Percentiles rank a stretch among this genome's conserved stretches.
phyloP scores from a whole-genome alignment of 768 basidiomycete genomes.

The Xerocomus potaroensis region DNA sequence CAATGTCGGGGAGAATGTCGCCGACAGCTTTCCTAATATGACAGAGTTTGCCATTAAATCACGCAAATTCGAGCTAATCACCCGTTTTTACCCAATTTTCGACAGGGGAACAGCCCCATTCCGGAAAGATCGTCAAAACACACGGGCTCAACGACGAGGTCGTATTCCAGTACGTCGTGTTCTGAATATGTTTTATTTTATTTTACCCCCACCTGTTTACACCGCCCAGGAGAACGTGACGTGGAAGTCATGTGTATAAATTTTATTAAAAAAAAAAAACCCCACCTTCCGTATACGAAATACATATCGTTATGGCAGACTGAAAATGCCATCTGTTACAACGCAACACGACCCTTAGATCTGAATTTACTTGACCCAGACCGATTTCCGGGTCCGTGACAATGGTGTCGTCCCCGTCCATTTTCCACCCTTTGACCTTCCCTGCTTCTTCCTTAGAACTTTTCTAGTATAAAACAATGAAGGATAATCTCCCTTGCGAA shows the following conservation, averaged over 20 bases:
- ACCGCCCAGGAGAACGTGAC: constrained; percentile 24
- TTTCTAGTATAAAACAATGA: constrained; percentile 50
- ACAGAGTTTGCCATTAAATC: constrained; percentile 26
- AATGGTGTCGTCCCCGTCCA: constrained; percentile 38
- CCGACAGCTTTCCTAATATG: constrained; percentile 24
- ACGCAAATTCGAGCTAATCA: constrained; percentile 18
- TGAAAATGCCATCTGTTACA: constrained; percentile 39
- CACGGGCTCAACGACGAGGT: neutral
- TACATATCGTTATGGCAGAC: constrained; percentile 38
- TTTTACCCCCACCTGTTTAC: constrained; percentile 21
- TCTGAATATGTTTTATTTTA: constrained; percentile 6
- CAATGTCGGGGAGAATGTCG: constrained; percentile 23
- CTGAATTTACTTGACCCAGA: constrained; percentile 60
- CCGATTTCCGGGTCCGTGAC: constrained; percentile 39
- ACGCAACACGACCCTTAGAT: constrained; percentile 70
- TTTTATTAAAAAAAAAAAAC: constrained; percentile 41
- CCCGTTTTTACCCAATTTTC: constrained; percentile 21
- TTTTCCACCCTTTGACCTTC: constrained; percentile 36
- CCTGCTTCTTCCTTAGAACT: constrained; percentile 26
- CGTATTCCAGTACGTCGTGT: constrained; percentile 4
- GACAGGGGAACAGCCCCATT: constrained; percentile 16
- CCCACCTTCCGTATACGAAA: constrained; percentile 41
- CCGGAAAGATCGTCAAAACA: constrained; percentile 28
- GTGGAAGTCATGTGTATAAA: constrained; percentile 29
- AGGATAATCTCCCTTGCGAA: constrained; percentile 33